Conservation (phyloP, 306 rosid genomes). For the Lotus japonicus region DNA sequence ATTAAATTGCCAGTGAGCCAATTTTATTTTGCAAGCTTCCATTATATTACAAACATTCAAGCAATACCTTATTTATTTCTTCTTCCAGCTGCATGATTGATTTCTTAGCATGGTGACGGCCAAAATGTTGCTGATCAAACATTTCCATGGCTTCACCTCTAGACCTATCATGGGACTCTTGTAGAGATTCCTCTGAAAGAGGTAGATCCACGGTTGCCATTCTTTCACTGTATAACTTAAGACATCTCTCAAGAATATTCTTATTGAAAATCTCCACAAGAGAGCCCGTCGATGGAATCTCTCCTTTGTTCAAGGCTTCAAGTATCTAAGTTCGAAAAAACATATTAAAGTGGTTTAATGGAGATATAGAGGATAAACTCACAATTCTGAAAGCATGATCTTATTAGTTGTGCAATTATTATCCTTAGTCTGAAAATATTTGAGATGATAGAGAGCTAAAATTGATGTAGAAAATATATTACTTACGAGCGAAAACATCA, state of each 20-base stretch:
- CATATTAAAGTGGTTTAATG: not conserved
- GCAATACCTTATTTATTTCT: constrained; percentile 60
- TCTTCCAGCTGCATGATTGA: constrained; percentile 64
- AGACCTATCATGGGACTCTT: constrained; percentile 42
- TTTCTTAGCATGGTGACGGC: constrained; percentile 81
- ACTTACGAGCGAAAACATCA: not conserved
- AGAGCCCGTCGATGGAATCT: constrained; percentile 91
- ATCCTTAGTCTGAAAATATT: not conserved
- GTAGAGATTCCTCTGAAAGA: constrained; percentile 43
- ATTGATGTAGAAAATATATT: not conserved
- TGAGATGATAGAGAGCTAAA: not conserved
- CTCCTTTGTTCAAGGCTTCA: constrained; percentile 93
- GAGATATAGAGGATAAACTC: not conserved
- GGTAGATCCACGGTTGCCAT: constrained; percentile 50
- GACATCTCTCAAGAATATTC: constrained; percentile 78
- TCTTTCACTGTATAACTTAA: constrained; percentile 51
- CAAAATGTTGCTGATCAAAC: constrained; percentile 79
- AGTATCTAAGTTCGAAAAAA: constrained; percentile 49
- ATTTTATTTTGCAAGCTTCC: not conserved
- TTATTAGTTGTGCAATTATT: not conserved
- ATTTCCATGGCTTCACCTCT: constrained; percentile 48
- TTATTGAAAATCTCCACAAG: constrained; percentile 85
- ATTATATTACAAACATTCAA: not conserved
- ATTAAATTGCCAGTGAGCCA: not conserved
- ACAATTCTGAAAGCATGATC: not conserved